Conservation (phyloP, 352 stramenopile species). For the Globisporangium solare region DNA sequence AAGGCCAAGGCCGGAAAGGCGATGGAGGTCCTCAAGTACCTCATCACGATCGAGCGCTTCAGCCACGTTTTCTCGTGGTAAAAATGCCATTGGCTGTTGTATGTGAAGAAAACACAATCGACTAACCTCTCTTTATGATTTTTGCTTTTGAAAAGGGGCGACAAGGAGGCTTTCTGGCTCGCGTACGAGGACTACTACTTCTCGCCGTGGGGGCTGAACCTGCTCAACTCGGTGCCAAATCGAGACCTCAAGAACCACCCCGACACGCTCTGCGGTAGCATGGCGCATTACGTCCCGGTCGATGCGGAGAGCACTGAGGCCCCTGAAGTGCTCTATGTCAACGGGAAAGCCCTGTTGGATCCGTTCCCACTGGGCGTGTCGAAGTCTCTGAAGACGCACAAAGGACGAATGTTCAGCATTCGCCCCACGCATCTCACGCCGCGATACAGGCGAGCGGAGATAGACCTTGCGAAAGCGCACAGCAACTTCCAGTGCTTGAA, state of each 20-base stretch:
- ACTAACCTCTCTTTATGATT: too few relatives aligned
- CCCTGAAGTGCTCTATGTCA: constrained; percentile 50
- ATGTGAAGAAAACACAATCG: too few relatives aligned
- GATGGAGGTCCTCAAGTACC: constrained; percentile 34
- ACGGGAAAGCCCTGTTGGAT: constrained; percentile 49
- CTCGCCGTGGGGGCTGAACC: constrained; percentile 55
- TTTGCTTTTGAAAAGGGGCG: constrained; percentile 16
- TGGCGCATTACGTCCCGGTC: constrained; percentile 52
- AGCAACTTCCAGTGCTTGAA: constrained; percentile 10
- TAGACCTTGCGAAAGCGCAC: background rate
- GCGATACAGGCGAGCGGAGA: background rate
- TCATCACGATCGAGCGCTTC: constrained; percentile 41
- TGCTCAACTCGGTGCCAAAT: constrained; percentile 41
- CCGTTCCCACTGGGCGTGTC: constrained; percentile 26
- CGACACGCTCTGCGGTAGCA: constrained; percentile 60
- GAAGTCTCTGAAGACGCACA: background rate
- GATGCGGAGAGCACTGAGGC: constrained; percentile 10
- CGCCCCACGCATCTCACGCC: constrained; percentile 7
- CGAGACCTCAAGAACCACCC: constrained; percentile 48
- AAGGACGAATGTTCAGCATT: constrained; percentile 7
- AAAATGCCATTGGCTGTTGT: background rate
- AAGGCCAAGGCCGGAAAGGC: constrained; percentile 31
- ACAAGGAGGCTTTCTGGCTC: constrained; percentile 80
- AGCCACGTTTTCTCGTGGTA: constrained; percentile 43
- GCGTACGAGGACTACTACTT: constrained; percentile 58